Conservation (phyloP, 1,284 basidiomycete species). For the Apiotrichum mycotoxinovorans region DNA sequence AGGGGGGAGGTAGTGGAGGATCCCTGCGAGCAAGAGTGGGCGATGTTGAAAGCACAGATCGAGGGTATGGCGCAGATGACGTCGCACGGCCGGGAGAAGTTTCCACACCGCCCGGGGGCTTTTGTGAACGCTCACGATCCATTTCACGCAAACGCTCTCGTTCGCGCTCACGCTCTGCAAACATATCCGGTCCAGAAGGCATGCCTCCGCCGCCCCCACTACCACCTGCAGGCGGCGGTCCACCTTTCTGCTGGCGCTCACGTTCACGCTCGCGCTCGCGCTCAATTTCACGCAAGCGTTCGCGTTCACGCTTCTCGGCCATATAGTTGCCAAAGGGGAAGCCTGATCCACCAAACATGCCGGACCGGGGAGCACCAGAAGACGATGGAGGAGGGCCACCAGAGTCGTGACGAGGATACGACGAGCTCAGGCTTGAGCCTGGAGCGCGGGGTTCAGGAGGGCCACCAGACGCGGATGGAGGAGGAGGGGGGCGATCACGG, state of each 20-base stretch:
- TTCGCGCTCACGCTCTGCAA: constrained; percentile 2
- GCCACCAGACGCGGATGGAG: not conserved
- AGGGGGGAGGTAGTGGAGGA: constrained; percentile 5
- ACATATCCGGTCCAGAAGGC: not conserved
- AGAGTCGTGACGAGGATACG: constrained; percentile 6
- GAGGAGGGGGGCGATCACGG: not conserved
- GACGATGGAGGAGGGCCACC: not conserved
- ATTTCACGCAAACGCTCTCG: constrained; percentile 4
- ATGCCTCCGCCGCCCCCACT: not conserved
- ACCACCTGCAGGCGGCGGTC: not conserved
- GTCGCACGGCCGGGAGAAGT: constrained; percentile 7
- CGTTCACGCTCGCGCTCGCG: constrained; percentile 17
- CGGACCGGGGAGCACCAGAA: not conserved
- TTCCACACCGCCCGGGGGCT: constrained; percentile 1
- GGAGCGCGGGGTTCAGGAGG: constrained; percentile 12
- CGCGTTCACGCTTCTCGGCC: constrained; percentile 18
- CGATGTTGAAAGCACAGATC: constrained; percentile 12
- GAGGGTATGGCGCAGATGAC: not conserved
- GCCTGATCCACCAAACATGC: constrained; percentile 1
- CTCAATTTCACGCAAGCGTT: constrained; percentile 16
- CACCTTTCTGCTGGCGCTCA: constrained; percentile 3
- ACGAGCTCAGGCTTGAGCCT: constrained; percentile 10
- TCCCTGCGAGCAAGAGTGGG: constrained; percentile 14
- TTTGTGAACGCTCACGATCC: constrained; percentile 6
- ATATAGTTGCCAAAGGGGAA: constrained; percentile 10